Conservation (phyloP, 768 basidiomycete genomes). For the Ramaria sp. region DNA sequence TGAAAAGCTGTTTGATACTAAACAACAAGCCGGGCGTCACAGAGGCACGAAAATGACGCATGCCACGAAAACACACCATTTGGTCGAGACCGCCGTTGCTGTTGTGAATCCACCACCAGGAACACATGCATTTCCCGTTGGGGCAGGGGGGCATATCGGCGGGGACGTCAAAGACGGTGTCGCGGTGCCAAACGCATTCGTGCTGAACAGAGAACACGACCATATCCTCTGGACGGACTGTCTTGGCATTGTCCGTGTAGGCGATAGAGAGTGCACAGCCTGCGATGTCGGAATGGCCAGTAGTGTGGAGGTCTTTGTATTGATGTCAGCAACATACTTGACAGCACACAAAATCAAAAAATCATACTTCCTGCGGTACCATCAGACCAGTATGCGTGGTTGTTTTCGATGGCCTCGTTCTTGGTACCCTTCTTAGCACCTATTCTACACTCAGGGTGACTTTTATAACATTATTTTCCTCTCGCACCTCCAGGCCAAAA, state of each 20-base stretch:
- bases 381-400: not conserved
- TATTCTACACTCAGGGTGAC: not conserved
- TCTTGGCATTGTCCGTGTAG: slow-evolving; percentile 50
- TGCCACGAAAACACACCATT: not conserved
- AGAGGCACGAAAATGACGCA: too few relatives aligned
- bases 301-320: slow-evolving; percentile 40
- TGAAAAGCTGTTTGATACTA: slow-evolving; percentile 66
- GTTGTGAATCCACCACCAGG: slow-evolving; percentile 63
- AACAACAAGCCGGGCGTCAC: not conserved
- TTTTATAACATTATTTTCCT: not conserved
- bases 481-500: slow-evolving; percentile 5
- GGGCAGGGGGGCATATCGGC: slow-evolving; percentile 60
- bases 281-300: slow-evolving; percentile 39
- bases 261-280: slow-evolving; percentile 67
- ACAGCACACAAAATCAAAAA: not conserved
- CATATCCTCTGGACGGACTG: slow-evolving; percentile 58
- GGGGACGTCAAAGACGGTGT: slow-evolving; percentile 63
- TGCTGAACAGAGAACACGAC: slow-evolving; percentile 67
- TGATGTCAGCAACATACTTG: not conserved
- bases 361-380: not conserved
- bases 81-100: slow-evolving; percentile 9
- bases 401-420: slow-evolving; percentile 3
- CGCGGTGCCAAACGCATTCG: slow-evolving; percentile 62
- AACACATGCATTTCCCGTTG: slow-evolving; percentile 52
- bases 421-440: not conserved